Base-by-base conservation (phyloP, 1,284 basidiomycete genomes). In the Agaricales sp. region DNA sequence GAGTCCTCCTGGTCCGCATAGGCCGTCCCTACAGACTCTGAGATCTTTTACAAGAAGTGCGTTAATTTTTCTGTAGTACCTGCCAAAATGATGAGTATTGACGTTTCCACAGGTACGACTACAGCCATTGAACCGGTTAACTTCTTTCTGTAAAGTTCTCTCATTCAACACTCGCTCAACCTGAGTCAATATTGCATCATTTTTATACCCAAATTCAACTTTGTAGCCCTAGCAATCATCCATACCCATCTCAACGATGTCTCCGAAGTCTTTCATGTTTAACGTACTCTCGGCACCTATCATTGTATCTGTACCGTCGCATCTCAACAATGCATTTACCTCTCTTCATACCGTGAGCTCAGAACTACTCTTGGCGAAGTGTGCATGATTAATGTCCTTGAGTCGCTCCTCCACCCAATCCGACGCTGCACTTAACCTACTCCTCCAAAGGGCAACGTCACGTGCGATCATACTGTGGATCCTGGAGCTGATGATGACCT, bases 11-110 rank as follows among this genome's bases (percentile, higher is more conserved):
- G n/a, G 26, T 39, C 51, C 43, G 25, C 43, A 48, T 52, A 79
- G 75, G 59, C 59, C 8, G 70, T 79, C 19, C 80, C 88, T 3
- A 75, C 76, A 13, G 87, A 94, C 61, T 88, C 88, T 3, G 90
- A 93, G 64, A 80, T 77, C 1, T 97, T 96, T 63, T 97, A 92
- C 65, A 81, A 75, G 59, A 92, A 92, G 87, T 92, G 63, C 52
- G 80, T 64, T 23, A 35, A 3, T 43, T 46, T 22, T 14, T 43
- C 8, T 23, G 18, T 3, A 14, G 23, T 8, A 19, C 49, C 14
- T 14, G 51, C 18, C n/a, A n/a, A n/a, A n/a, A n/a, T n/a, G n/a
- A n/a, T 47, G 43, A 37, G 22, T 38, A 12, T 38, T 54, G 22
- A 57, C 38, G 6, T 48, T 23, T 35, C 48, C 43, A 38, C 21